phyloP scores from a whole-genome alignment of 805 yeast species.

The Pichia pseudocactophila region DNA sequence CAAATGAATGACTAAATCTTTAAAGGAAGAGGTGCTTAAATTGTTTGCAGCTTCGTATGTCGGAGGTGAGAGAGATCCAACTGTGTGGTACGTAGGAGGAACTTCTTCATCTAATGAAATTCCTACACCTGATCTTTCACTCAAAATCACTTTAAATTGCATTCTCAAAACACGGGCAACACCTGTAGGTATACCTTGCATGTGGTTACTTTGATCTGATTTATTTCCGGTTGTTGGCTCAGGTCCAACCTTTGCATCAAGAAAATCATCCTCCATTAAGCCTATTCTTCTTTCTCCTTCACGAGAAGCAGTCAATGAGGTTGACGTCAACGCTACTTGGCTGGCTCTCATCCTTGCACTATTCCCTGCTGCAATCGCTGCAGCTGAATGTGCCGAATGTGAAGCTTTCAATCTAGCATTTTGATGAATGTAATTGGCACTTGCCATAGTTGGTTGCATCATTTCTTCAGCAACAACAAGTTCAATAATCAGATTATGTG shows the following conservation, averaged over 20 bases:
- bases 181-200: constrained; percentile 77
- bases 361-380: constrained; percentile 9
- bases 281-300: background rate
- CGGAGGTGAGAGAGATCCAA: constrained; percentile 80
- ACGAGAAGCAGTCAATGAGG: background rate
- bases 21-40: constrained; percentile 12
- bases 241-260: constrained; percentile 26
- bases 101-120: constrained; percentile 99
- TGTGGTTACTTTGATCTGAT: constrained; percentile 21
- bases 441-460: constrained; percentile 31
- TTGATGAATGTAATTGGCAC: constrained; percentile 11
- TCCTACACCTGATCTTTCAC: constrained; percentile 92
- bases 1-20: constrained; percentile 19
- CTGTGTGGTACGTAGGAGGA: constrained; percentile 90
- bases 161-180: constrained; percentile 89
- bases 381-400: constrained; percentile 13
- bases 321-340: background rate
- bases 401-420: constrained; percentile 14
- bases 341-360: constrained; percentile 2
- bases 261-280: constrained; percentile 9
- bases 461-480: constrained; percentile 91
- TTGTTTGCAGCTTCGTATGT: constrained; percentile 40
- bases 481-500: constrained; percentile 74
- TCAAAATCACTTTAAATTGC: constrained; percentile 79
- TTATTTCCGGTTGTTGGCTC: constrained; percentile 23